Percentiles rank a stretch among this genome's conserved stretches.
These are phyloP conservation scores for Hyaloscypha hepaticicola DNA, from an alignment of 495 filamentous ascomycete genomes.

Conservation along the genomic window DNA sequence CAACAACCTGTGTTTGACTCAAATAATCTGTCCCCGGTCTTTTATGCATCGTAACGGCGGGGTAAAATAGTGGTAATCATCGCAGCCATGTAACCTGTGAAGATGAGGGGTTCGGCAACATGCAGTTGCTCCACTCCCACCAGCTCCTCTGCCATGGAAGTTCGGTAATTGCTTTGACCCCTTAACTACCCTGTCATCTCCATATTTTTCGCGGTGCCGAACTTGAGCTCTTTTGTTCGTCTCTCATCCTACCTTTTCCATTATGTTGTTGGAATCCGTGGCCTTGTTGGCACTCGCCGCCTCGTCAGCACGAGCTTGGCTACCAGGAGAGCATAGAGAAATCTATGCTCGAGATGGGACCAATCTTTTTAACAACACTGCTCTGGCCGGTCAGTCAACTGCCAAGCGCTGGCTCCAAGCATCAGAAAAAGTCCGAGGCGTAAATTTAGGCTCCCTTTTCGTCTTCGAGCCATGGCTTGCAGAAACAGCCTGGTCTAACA, in stretches of 20 bases:
- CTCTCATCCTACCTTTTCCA: background rate
- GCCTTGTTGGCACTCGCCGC: background rate
- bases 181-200: background rate
- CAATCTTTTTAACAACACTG: constrained; percentile 33
- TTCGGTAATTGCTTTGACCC: background rate
- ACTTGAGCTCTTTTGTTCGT: background rate
- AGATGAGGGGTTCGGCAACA: background rate
- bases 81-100: too few species aligned
- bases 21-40: background rate
- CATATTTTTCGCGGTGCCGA: too few species aligned
- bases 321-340: constrained; percentile 36
- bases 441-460: constrained; percentile 61
- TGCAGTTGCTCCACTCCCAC: too few species aligned
- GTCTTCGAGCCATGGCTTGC: constrained; percentile 62
- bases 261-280: background rate
- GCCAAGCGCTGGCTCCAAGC: constrained; percentile 36
- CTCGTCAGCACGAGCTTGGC: constrained; percentile 27
- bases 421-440: constrained; percentile 54
- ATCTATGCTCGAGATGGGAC: constrained; percentile 32
- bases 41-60: background rate
- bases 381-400: background rate
- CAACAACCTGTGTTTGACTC: background rate
- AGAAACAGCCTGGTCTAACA: constrained; percentile 45
- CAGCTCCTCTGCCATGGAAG: background rate
- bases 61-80: background rate